Evolutionary conservation across 192 early-diverging fungal genomes (phyloP).

Genomic region (Pilobolus umbonatus): DNA sequence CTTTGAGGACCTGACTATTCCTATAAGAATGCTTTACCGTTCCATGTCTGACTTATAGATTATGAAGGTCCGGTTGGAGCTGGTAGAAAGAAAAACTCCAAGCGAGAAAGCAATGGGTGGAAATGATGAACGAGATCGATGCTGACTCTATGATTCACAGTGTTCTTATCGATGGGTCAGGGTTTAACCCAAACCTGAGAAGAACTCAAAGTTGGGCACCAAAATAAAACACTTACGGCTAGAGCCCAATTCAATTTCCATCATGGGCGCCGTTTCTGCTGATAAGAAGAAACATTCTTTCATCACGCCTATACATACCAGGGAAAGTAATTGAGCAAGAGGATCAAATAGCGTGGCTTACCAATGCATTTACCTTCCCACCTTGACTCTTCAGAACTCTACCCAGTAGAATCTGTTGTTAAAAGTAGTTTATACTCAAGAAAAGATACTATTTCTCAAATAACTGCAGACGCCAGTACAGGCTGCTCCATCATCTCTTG

Average conservation of each 20-base stretch:
- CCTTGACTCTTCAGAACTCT: too few relatives aligned
- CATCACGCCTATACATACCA: too few relatives aligned
- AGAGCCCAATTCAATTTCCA: constrained; percentile 10
- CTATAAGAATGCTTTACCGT: constrained; percentile 1
- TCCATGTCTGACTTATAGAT: constrained; percentile 7
- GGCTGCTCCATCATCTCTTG: too few relatives aligned
- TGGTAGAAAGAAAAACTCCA: constrained; percentile 11
- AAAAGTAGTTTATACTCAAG: too few relatives aligned
- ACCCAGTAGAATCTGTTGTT: too few relatives aligned
- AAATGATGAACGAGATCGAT: constrained; percentile 2
- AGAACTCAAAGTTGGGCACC: constrained; percentile 13
- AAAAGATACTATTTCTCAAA: too few relatives aligned
- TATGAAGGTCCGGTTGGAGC: constrained; percentile 3
- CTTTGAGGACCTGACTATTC: background rate
- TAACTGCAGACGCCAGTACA: constrained; percentile 26
- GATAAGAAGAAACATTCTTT: too few relatives aligned
- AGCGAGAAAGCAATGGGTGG: constrained; percentile 13
- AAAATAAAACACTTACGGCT: constrained; percentile 8
- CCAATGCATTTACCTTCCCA: too few relatives aligned
- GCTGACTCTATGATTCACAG: constrained; percentile 11
- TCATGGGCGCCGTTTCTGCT: constrained; percentile 7
- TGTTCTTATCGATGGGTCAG: constrained; percentile 14
- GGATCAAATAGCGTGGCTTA: too few relatives aligned
- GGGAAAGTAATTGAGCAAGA: too few relatives aligned
- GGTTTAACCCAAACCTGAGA: constrained; percentile 12